These are phyloP conservation scores for Coelastrella sp. DNA, from an alignment of 139 green algal species.

Conservation along the genomic window DNA sequence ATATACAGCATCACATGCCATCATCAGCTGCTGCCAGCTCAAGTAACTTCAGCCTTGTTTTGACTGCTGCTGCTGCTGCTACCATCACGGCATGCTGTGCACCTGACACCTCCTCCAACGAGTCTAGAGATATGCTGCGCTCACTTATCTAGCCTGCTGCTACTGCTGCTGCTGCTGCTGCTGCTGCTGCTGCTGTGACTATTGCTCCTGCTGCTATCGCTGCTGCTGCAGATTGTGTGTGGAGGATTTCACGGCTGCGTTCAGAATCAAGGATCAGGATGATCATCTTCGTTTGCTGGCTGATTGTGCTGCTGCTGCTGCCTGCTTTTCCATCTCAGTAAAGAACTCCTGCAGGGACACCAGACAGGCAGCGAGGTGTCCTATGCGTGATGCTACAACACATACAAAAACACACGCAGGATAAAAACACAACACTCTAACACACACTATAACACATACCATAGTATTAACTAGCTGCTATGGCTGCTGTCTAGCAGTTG, in stretches of 20 bases:
- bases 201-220: not conserved
- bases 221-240: not conserved
- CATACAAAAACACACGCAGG: not conserved
- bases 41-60: too few species aligned
- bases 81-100: too few species aligned
- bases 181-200: not conserved
- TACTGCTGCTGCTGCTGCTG: not conserved
- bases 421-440: not conserved
- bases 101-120: too few species aligned
- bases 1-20: too few species aligned
- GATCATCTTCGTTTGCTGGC: not conserved
- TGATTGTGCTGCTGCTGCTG: slow-evolving; percentile 2
- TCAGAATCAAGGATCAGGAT: not conserved
- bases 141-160: not conserved
- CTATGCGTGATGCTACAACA: not conserved
- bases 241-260: not conserved
- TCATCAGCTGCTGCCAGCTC: too few species aligned
- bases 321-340: slow-evolving; percentile 51
- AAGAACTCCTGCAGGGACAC: slow-evolving; percentile 80
- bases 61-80: too few species aligned
- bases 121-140: too few species aligned
- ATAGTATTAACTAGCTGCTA: not conserved
- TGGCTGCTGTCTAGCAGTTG: not conserved
- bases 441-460: not conserved
- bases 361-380: not conserved